Base-by-base conservation (phyloP, 2,329 filamentous ascomycete species). In the Neonectria coccinea region DNA sequence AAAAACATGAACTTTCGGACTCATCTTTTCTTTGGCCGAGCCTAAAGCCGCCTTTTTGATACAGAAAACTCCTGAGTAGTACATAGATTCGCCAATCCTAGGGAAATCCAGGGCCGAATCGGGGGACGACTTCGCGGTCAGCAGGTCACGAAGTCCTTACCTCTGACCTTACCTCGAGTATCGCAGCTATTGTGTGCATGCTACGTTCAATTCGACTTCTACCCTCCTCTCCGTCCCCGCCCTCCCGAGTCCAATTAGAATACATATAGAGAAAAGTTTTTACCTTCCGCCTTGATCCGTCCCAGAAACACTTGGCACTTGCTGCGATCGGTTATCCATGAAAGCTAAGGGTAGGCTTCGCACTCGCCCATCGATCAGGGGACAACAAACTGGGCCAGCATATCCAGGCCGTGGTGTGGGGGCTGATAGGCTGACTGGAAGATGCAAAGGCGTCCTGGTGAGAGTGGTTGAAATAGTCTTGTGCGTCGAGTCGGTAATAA, bases 101-200 rank as follows among this genome's bases (percentile, higher is more conserved):
- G 57, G 62, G 62, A 67, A 65, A 59, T 66, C 56, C 61, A 65
- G 48, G 31, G 39, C 20, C 42, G 60, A 64, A 51, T 67, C 62
- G 70, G 59, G 61, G 59, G 67, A 12, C 14, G 69, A 41, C 41
- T 61, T 61, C 69, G 64, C 67, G 73, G 76, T 76, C 76, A 79
- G 74, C 72, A 78, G 77, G 77, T 78, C 68, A 76, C 73, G 73
- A 77, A 79, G 73, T 75, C 76, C 83, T 86, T 86, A 85, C 83
- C 84, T 84, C 83, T 83, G 82, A 85, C 83, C 82, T 84, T 85
- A 84, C 84, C 82, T 84, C 75, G 65, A 59, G 44, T 53, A 31
- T 44, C 45, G 45, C 54, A 64, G 62, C 62, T 52, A 59, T 36
- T 41, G 48, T 59, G 45, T 69, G 58, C 62, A 59, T 68, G 57